Evolutionary conservation across 495 filamentous ascomycete species (phyloP).

Genomic region (Aspergillus heteromorphus): DNA sequence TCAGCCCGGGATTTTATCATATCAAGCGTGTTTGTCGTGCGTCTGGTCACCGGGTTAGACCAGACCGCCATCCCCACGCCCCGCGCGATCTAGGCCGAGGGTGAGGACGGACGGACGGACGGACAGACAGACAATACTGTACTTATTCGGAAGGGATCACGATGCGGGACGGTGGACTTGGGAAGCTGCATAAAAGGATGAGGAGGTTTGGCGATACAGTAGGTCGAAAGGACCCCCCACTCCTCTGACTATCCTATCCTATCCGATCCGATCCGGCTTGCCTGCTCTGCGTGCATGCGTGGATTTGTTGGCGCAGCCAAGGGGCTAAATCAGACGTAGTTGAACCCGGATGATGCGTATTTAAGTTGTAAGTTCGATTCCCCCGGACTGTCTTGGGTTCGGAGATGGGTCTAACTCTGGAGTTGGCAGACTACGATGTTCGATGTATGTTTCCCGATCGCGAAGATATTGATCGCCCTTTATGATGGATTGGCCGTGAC

Average conservation of each 20-base stretch:
- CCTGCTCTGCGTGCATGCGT: neutral
- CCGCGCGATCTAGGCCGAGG: too few relatives aligned
- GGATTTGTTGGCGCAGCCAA: neutral
- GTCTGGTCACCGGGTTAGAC: too few relatives aligned
- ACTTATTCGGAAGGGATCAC: neutral
- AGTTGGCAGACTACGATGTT: slow-evolving; percentile 57
- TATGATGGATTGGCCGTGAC: neutral
- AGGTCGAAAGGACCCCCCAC: slow-evolving; percentile 9
- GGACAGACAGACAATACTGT: too few relatives aligned
- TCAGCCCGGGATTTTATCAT: too few relatives aligned
- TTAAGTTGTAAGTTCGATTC: slow-evolving; percentile 59
- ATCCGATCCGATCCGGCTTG: too few relatives aligned
- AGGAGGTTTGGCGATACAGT: slow-evolving; percentile 40
- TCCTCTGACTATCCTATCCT: neutral
- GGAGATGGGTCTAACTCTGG: slow-evolving; percentile 10
- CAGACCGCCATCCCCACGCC: too few relatives aligned
- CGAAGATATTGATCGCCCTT: neutral
- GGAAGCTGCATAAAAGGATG: slow-evolving; percentile 39
- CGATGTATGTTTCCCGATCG: slow-evolving; percentile 48
- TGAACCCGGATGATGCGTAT: slow-evolving; percentile 66
- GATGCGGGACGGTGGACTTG: slow-evolving; percentile 38
- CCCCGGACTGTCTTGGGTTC: neutral
- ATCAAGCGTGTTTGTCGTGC: too few relatives aligned
- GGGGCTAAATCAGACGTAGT: slow-evolving; percentile 29
- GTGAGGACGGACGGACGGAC: neutral